Conservation (phyloP, 306 rosid genomes). For the Vachellia pachyceras region DNA sequence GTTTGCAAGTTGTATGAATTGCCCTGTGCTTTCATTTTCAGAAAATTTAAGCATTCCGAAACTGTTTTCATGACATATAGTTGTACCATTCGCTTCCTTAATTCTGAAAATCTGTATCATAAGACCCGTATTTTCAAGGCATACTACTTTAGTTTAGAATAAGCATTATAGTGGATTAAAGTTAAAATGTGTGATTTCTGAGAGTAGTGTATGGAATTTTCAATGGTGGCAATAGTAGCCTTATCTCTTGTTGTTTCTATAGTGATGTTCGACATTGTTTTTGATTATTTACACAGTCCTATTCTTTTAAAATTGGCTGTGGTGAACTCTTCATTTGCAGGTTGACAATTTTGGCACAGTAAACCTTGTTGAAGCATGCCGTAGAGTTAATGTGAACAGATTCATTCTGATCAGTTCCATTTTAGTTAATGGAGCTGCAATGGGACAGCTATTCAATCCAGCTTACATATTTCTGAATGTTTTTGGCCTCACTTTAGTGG, state of each 20-base stretch:
- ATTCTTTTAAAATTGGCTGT: conserved; percentile 13
- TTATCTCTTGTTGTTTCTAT: background rate
- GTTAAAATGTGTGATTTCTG: background rate
- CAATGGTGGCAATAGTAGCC: background rate
- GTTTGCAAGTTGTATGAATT: conserved; percentile 16
- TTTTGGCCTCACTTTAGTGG: conserved; percentile 89
- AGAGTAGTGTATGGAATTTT: background rate
- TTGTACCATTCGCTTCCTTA: background rate
- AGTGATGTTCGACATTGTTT: background rate
- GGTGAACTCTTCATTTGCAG: conserved; percentile 41
- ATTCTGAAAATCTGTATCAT: background rate
- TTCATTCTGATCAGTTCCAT: conserved; percentile 93
- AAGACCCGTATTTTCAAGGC: background rate
- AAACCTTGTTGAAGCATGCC: conserved; percentile 93
- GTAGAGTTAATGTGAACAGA: conserved; percentile 72
- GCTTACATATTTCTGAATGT: conserved; percentile 91
- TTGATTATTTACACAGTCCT: background rate
- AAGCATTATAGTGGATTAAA: background rate
- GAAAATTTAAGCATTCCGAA: conserved; percentile 1
- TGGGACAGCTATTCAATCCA: conserved; percentile 92
- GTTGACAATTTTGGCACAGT: conserved; percentile 93
- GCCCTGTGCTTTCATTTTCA: background rate
- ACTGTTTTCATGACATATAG: background rate
- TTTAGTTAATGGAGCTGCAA: conserved; percentile 94
- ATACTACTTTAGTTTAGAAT: background rate